phyloP scores from a whole-genome alignment of 2,329 filamentous ascomycete genomes.

The Ophiostoma fasciatum region DNA sequence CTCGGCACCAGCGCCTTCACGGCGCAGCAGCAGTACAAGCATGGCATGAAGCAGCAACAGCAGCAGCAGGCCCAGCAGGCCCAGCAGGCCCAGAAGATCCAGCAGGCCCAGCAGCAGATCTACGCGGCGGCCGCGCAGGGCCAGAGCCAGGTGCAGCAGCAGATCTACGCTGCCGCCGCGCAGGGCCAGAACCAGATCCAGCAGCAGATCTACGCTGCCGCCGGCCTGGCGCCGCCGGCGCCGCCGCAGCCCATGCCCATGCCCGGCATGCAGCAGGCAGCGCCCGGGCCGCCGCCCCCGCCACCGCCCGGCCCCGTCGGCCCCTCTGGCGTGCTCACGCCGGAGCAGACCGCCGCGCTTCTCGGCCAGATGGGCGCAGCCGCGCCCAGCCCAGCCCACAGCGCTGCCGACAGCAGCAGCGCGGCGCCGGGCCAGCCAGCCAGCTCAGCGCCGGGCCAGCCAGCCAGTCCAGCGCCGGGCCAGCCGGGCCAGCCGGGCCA shows the following conservation, averaged over 20 bases:
- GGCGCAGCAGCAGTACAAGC: constrained; percentile 6
- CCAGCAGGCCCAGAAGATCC: neutral
- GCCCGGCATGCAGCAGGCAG: too few species aligned
- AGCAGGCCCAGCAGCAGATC: constrained; percentile 1
- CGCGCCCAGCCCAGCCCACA: neutral
- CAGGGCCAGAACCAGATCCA: neutral
- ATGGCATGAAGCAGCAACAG: neutral
- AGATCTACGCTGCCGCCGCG: neutral
- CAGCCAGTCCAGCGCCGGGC: neutral
- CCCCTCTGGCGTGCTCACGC: too few species aligned
- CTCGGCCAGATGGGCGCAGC: neutral
- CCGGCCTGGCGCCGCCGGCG: too few species aligned
- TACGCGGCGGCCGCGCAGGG: neutral
- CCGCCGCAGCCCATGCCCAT: too few species aligned
- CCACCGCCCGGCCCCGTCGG: too few species aligned
- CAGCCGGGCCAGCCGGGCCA: too few species aligned
- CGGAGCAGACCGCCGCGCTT: neutral
- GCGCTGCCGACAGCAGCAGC: neutral
- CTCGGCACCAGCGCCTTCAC: constrained; percentile 1
- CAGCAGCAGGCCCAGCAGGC: neutral
- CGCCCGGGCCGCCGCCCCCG: too few species aligned
- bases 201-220: neutral
- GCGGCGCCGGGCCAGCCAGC: neutral
- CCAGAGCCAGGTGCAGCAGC: neutral
- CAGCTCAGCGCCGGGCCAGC: neutral